These are phyloP conservation scores for Theobroma cacao DNA, from an alignment of 345 rosid genomes.

Conservation along the genomic window DNA sequence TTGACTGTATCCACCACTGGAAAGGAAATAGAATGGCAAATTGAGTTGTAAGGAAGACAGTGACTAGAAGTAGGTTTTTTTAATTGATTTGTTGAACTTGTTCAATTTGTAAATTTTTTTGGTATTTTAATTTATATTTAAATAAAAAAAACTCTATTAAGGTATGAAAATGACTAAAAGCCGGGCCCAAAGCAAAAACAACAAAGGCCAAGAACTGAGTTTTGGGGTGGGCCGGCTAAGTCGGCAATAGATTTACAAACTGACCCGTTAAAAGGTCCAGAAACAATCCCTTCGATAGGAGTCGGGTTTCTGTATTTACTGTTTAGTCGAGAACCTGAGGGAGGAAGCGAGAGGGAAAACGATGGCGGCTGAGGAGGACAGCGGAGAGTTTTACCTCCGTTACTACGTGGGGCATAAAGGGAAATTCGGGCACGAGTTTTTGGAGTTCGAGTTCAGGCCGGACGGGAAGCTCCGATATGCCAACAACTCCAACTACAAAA, in stretches of 20 bases:
- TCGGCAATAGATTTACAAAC: neutral
- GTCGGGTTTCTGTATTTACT: neutral
- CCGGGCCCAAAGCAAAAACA: neutral
- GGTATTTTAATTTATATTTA: no score
- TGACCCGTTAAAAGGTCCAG: neutral
- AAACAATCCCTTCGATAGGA: neutral
- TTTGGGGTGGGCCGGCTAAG: neutral
- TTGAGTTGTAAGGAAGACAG: no score
- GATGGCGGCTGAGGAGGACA: conserved; percentile 47
- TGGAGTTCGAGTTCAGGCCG: conserved; percentile 96
- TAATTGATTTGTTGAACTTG: no score
- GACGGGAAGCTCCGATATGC: conserved; percentile 99
- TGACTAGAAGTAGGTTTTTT: no score
- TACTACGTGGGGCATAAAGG: conserved; percentile 99
- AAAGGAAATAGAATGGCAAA: no score
- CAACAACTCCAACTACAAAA: conserved; percentile 97
- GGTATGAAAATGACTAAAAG: neutral
- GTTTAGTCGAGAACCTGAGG: neutral
- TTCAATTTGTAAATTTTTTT: no score
- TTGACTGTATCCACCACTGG: no score
- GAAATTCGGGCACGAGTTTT: conserved; percentile 95
- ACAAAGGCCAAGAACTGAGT: neutral
- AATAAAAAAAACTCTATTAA: neutral
- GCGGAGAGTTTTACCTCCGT: conserved; percentile 80
- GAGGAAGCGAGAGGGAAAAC: neutral